Percentiles rank a stretch among this genome's conserved stretches.
phyloP scores from a whole-genome alignment of 805 yeast genomes.

The Candida krabiensis region DNA sequence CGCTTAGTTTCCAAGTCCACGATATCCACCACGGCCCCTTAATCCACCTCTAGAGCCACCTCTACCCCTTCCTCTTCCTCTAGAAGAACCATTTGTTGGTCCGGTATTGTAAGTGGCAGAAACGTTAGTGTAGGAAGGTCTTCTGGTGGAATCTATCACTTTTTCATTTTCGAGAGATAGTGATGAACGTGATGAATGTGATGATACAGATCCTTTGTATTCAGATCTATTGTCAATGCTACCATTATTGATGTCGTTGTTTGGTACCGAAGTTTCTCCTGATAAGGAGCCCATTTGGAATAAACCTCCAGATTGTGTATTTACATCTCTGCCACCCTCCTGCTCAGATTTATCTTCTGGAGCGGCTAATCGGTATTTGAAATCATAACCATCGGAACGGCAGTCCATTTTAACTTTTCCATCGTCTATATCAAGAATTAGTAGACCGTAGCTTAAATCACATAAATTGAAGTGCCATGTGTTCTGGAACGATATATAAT shows the following conservation, averaged over 20 bases:
- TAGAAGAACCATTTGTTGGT: slow-evolving; percentile 3
- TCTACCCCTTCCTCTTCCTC: slow-evolving; percentile 19
- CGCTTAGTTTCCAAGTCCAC: slow-evolving; percentile 4
- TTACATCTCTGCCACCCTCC: slow-evolving; percentile 5
- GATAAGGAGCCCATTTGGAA: background rate
- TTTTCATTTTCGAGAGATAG: background rate
- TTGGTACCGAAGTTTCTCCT: background rate
- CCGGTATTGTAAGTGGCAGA: slow-evolving; percentile 10
- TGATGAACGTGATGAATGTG: slow-evolving; percentile 5
- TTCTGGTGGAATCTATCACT: slow-evolving; percentile 1
- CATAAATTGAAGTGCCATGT: slow-evolving; percentile 78
- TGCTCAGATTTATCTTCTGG: slow-evolving; percentile 1
- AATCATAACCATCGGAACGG: slow-evolving; percentile 62
- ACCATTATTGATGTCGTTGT: background rate
- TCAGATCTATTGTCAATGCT: background rate
- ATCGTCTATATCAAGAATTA: slow-evolving; percentile 42
- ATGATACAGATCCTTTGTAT: background rate
- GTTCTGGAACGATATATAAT: slow-evolving; percentile 64
- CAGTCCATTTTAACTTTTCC: slow-evolving; percentile 55
- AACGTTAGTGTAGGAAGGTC: slow-evolving; percentile 5
- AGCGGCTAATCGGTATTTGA: slow-evolving; percentile 41
- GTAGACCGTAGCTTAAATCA: slow-evolving; percentile 54
- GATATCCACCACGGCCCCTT: slow-evolving; percentile 9
- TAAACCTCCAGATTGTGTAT: background rate
- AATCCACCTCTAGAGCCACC: slow-evolving; percentile 10